Percentiles rank a stretch among this genome's conserved stretches.
Conservation (phyloP, 257 asterid species). For the Solanum pinnatisectum region DNA sequence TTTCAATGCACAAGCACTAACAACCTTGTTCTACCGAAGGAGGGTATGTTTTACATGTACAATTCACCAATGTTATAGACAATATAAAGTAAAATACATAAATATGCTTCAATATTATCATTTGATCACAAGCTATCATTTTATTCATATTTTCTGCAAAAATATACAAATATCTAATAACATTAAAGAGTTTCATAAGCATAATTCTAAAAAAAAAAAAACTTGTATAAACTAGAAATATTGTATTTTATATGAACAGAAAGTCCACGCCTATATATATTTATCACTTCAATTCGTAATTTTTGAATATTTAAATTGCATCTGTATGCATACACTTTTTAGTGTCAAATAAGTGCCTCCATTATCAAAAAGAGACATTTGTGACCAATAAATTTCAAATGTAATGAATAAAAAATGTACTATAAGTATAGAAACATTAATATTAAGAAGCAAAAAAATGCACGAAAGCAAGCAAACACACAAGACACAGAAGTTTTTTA, state of each 20-base stretch:
- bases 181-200: background rate
- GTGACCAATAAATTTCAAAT: background rate
- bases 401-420: background rate
- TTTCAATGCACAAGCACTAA: background rate
- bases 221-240: background rate
- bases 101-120: background rate
- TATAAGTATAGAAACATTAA: background rate
- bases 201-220: background rate
- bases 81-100: background rate
- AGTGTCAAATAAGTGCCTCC: too few relatives aligned
- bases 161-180: background rate
- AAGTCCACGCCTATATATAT: background rate
- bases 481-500: too few relatives aligned
- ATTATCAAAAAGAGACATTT: background rate
- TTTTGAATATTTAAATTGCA: background rate
- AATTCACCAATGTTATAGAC: background rate
- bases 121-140: background rate
- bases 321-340: too few relatives aligned
- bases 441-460: background rate
- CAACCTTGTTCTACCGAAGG: background rate
- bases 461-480: background rate
- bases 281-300: background rate
- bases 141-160: background rate
- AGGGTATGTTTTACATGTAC: background rate
- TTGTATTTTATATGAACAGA: background rate